These are phyloP conservation scores for Centrapalus pauciflorus DNA, from an alignment of 129 eudicot genomes.

Conservation along the genomic window DNA sequence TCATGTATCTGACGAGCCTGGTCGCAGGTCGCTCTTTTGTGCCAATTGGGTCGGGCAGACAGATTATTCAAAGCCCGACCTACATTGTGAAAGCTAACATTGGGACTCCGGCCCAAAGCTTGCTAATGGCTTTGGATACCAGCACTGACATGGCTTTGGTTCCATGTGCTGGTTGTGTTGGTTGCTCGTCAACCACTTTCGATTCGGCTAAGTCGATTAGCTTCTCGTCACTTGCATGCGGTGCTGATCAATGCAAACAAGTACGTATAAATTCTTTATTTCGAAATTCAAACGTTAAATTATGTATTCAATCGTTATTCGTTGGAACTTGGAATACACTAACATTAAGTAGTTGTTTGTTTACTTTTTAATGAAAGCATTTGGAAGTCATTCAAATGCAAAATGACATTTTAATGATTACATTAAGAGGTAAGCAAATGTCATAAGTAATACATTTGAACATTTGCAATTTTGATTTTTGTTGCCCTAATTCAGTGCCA, in stretches of 20 bases:
- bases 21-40: slow-evolving; percentile 67
- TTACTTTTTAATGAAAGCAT: no score
- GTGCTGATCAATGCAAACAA: slow-evolving; percentile 66
- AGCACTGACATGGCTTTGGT: slow-evolving; percentile 92
- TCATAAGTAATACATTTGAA: no score
- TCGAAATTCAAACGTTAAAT: not conserved
- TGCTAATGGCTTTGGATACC: slow-evolving; percentile 86
- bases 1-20: slow-evolving; percentile 62
- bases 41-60: slow-evolving; percentile 78
- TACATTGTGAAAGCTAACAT: slow-evolving; percentile 75
- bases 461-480: no score
- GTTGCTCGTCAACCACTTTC: slow-evolving; percentile 59
- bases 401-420: no score
- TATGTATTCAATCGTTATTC: not conserved
- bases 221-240: slow-evolving; percentile 56
- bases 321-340: not conserved
- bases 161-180: slow-evolving; percentile 77
- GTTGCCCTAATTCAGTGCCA: no score
- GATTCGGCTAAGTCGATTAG: slow-evolving; percentile 51
- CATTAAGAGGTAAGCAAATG: no score
- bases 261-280: slow-evolving; percentile 21
- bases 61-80: slow-evolving; percentile 73
- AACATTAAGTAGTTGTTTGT: not conserved
- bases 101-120: slow-evolving; percentile 81
- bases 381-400: no score